Base-by-base conservation (phyloP, 2,329 filamentous ascomycete genomes). In the Elsinoe ampelina region DNA sequence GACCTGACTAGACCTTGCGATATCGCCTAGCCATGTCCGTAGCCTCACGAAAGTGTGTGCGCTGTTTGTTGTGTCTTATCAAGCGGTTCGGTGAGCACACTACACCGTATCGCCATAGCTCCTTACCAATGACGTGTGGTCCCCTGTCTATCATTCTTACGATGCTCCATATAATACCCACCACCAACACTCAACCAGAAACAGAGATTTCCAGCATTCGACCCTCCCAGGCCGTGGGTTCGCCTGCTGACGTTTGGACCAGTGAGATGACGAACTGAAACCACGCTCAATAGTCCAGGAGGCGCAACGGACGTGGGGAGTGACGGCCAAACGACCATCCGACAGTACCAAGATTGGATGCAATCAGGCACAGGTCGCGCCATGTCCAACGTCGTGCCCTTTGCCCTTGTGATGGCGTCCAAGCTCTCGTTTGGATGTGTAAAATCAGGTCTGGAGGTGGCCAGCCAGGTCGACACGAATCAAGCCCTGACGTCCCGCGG, bases 91-190 rank as follows among this genome's bases (percentile, higher is more conserved):
- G 26, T 50, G 45, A 50, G 45, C 45, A 50, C 45, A 50, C 45
- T 26, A 50, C 45, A 45, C 20, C 41, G 10, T 45, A 26, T 22
- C 26, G 26, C 10, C 41, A 45, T 12, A 45, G 45, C 45, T 50
- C 26, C 45, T 35, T 11, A 13, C 13, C 45, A 13, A 50, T 50
- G 45, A 50, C 45, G 45, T 50, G 45, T 50, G 45, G 45, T 34
- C 12, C 45, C 45, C 13, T 34, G 15, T 34, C 26, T 50, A 11
- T 13, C 20, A 45, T 35, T 34, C 19, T 26, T 48, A 43, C 41
- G 41, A 43, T 22, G 43, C 43, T 48, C 43, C 43, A 48, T 48
- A 48, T 22, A 48, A 48, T 48, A 48, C 15, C 43, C 43, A 48
- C 43, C 22, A 48, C 43, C 43, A 48, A 48, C 43, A 48, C 11